These are phyloP conservation scores for Rhytidhysteron rufulum DNA, from an alignment of 2,329 filamentous ascomycete species.

Conservation along the genomic window DNA sequence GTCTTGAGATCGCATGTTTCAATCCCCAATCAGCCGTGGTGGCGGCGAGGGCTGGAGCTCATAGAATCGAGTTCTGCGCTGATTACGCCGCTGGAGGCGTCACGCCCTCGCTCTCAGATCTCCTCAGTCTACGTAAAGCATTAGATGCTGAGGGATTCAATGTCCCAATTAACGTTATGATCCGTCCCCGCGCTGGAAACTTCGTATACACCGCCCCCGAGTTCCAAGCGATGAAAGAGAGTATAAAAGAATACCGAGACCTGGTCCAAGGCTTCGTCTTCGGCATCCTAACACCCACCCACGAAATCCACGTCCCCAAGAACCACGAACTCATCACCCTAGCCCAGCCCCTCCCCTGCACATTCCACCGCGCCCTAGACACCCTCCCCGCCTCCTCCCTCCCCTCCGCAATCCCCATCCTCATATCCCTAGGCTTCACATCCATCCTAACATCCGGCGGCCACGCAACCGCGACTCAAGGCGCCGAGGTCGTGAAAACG, in stretches of 20 bases:
- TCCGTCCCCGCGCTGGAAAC: constrained; percentile 46
- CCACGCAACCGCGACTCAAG: constrained; percentile 28
- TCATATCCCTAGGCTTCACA: constrained; percentile 44
- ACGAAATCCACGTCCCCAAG: constrained; percentile 37
- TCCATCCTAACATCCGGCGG: constrained; percentile 50
- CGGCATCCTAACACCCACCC: constrained; percentile 39
- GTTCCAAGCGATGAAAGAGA: constrained; percentile 41
- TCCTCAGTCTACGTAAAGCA: constrained; percentile 15
- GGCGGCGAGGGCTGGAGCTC: constrained; percentile 42
- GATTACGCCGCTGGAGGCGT: constrained; percentile 39
- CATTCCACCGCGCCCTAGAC: constrained; percentile 56
- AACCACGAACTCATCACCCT: constrained; percentile 41
- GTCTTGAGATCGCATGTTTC: constrained; percentile 51
- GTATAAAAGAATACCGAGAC: constrained; percentile 34
- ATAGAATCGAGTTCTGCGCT: constrained; percentile 51
- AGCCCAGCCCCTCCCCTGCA: constrained; percentile 45
- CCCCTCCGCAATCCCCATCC: constrained; percentile 28
- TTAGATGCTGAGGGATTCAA: constrained; percentile 17
- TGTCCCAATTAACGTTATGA: constrained; percentile 51
- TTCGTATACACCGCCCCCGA: constrained; percentile 45
- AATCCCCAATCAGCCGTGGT: constrained; percentile 39
- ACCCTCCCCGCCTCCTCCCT: constrained; percentile 27
- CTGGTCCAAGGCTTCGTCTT: constrained; percentile 50
- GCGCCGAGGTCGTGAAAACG: constrained; percentile 27
- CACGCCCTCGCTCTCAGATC: constrained; percentile 34